Base-by-base conservation (phyloP, 2,329 filamentous ascomycete genomes). In the Pochonia chlamydosporia region DNA sequence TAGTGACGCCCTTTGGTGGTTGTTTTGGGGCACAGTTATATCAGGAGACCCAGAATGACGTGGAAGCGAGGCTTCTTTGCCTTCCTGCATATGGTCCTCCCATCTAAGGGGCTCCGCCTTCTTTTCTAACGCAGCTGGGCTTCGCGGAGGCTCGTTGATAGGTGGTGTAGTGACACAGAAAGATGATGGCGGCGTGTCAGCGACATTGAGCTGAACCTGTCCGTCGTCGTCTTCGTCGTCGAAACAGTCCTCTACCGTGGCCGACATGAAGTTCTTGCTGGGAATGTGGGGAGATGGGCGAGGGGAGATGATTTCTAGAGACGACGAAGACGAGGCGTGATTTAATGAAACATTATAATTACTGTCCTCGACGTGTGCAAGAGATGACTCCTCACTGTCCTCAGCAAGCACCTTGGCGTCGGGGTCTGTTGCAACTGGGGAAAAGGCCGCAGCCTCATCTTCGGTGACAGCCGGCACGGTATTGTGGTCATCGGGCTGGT, bases 181-280 rank as follows among this genome's bases (percentile, higher is more conserved):
- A 7, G 35, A 41, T 5, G 46, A 47, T 2, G 43, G 40, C 21
- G 52, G 39, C 18, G 46, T 49, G 11, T 43, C 35, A 20, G 40
- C 26, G 25, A 23, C 5, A 44, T 25, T 10, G 26, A 33, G 18
- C 28, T 43, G 42, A 26, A 44, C 20, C 24, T 36, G 24, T 10
- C 44, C 23, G 21, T 51, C 49, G 11, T 49, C 44, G 20, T 44
- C 40, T 14, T 49, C 33, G 20, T 52, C 49, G 11, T 50, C 46
- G 20, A 37, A 44, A 30, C 33, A 48, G 18, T 54, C 49, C 31
- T 52, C 52, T 25, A 54, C 52, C 11, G 25, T 43, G 23, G 48
- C 46, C 18, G 41, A 40, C 14, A 46, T 30, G 43, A 21, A n/a
- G 5, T 10, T 33, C 18, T 35, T 43, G 24, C 16, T 16, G 16